phyloP scores from a whole-genome alignment of 2,329 filamentous ascomycete genomes.

The Fusarium burgessii region DNA sequence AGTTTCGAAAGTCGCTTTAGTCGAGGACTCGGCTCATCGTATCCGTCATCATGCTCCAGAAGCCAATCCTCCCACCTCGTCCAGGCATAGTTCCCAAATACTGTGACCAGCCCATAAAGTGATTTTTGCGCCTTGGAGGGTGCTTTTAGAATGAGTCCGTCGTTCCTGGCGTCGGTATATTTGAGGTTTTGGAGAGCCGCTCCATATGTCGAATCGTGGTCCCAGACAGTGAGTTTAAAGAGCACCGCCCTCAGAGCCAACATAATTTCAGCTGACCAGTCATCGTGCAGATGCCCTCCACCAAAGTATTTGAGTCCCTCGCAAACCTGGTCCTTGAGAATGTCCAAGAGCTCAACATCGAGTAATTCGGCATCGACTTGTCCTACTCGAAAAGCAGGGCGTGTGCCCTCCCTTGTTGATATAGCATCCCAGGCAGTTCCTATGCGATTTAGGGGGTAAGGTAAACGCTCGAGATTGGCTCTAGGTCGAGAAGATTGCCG shows the following conservation, averaged over 20 bases:
- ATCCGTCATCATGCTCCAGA: slow-evolving; percentile 79
- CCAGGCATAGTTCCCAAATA: slow-evolving; percentile 91
- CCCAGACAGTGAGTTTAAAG: slow-evolving; percentile 97
- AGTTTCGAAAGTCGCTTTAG: slow-evolving; percentile 72
- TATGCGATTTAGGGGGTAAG: slow-evolving; percentile 72
- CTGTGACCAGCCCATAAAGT: slow-evolving; percentile 85
- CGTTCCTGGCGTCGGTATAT: slow-evolving; percentile 84
- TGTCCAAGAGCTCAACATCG: slow-evolving; percentile 89
- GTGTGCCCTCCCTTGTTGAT: slow-evolving; percentile 79
- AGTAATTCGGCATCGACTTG: slow-evolving; percentile 96
- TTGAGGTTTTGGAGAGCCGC: slow-evolving; percentile 91
- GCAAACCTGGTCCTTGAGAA: slow-evolving; percentile 86
- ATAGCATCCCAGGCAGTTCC: slow-evolving; percentile 76
- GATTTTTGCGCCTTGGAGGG: slow-evolving; percentile 87
- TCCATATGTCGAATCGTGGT: slow-evolving; percentile 94
- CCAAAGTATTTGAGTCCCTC: slow-evolving; percentile 91
- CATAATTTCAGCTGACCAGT: slow-evolving; percentile 88
- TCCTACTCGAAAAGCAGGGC: slow-evolving; percentile 90
- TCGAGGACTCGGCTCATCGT: slow-evolving; percentile 68
- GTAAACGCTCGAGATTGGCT: slow-evolving; percentile 67
- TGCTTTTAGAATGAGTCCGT: slow-evolving; percentile 70
- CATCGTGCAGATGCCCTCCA: slow-evolving; percentile 79
- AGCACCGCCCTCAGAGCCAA: slow-evolving; percentile 80
- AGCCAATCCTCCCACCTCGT: slow-evolving; percentile 91
- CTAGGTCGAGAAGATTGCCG: slow-evolving; percentile 66